A percentile compares a stretch with the other conserved stretches of the same genome.
Conservation (phyloP, 2,329 filamentous ascomycete genomes). For the Hymenoscyphus fructigenus region DNA sequence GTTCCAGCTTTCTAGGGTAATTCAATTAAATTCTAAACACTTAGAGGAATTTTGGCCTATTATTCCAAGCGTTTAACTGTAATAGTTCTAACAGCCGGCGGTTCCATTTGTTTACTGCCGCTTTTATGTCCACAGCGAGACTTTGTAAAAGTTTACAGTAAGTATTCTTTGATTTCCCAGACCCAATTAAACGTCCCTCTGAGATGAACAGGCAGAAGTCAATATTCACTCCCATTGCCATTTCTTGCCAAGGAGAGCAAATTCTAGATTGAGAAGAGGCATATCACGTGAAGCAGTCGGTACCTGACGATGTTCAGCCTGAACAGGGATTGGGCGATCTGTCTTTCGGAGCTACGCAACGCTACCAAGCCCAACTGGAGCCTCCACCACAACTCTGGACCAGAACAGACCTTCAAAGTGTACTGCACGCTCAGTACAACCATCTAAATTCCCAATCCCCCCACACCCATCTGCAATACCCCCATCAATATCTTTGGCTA, state of each 20-base stretch:
- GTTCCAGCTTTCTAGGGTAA: too few relatives aligned
- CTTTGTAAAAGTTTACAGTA: too few relatives aligned
- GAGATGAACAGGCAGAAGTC: too few relatives aligned
- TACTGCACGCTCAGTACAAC: neutral
- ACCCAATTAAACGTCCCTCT: too few relatives aligned
- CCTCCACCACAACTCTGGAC: neutral
- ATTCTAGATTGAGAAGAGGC: neutral
- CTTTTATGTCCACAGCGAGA: too few relatives aligned
- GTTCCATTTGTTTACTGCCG: too few relatives aligned
- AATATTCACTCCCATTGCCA: too few relatives aligned
- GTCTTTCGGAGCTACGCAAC: constrained; percentile 1
- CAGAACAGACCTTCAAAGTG: neutral
- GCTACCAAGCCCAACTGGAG: neutral
- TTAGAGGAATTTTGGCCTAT: too few relatives aligned
- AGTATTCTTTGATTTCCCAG: too few relatives aligned
- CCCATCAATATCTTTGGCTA: constrained; percentile 7
- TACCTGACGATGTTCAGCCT: neutral
- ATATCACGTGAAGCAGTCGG: neutral
- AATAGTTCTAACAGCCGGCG: too few relatives aligned
- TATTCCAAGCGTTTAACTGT: too few relatives aligned
- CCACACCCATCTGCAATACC: neutral
- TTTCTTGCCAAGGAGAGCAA: neutral
- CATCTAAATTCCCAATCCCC: neutral
- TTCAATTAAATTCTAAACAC: too few relatives aligned
- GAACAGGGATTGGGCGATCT: constrained; percentile 6